Evolutionary conservation across 108 stramenopile genomes (phyloP), one percentile per base, ranked within the genome.

Genomic region (Mediolabrus comicus): DNA sequence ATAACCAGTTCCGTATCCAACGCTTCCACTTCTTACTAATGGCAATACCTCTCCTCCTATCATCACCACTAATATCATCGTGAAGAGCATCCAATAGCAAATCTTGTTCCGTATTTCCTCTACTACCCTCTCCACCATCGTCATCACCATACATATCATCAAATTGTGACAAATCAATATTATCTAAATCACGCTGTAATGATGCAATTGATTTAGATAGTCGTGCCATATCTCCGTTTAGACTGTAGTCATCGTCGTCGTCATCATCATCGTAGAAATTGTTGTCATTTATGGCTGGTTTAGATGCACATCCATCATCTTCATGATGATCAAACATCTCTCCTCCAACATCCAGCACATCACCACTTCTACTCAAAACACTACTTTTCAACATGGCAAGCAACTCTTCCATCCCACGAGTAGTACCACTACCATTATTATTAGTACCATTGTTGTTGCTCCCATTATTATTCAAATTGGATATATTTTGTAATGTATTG

Each of bases 231-330:
- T 78, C 77, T 16, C 69, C 77, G 11, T 52, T 28, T 10, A 78
- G 65, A 65, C 77, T 78, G 38, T 67, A 52, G 43, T 78, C 77
- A 29, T 77, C 76, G 30, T 77, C 64, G 29, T 19, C 33, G n/a
- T 35, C 24, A 34, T 56, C 16, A 36, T 24, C 16, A 22, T n/a
- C n/a, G n/a, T n/a, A n/a, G n/a, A n/a, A n/a, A n/a, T n/a, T n/a
- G n/a, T n/a, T n/a, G n/a, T n/a, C n/a, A n/a, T n/a, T n/a, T n/a
- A n/a, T n/a, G n/a, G n/a, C n/a, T n/a, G n/a, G n/a, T n/a, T n/a
- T n/a, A n/a, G n/a, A n/a, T n/a, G n/a, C n/a, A n/a, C n/a, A n/a
- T n/a, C n/a, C n/a, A n/a, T n/a, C n/a, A n/a, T n/a, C n/a, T n/a
- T n/a, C n/a, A n/a, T n/a, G n/a, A n/a, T n/a, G n/a, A n/a, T n/a